Conservation (phyloP, 2,329 filamentous ascomycete species). For the Paraphoma sp. region DNA sequence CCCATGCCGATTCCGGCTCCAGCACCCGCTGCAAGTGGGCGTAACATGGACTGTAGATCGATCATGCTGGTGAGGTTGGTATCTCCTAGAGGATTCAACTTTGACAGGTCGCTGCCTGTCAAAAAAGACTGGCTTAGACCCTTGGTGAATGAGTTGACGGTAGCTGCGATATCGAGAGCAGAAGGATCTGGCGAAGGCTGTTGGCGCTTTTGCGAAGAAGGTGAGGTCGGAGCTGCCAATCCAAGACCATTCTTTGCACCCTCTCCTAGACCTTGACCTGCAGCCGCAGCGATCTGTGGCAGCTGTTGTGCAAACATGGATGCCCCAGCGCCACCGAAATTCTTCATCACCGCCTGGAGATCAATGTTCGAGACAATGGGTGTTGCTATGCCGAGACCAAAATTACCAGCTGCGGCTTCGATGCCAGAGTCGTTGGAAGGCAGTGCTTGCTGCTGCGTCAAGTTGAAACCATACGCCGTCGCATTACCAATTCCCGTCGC, state of each 20-base stretch:
- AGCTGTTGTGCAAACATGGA: constrained; percentile 19
- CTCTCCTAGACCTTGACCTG: constrained; percentile 35
- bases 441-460: constrained; percentile 24
- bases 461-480: constrained; percentile 29
- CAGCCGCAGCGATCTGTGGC: constrained; percentile 33
- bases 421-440: constrained; percentile 25
- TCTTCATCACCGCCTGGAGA: constrained; percentile 17
- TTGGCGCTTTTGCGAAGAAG: background rate
- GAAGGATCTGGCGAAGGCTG: constrained; percentile 1
- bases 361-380: constrained; percentile 33
- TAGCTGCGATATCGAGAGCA: constrained; percentile 20
- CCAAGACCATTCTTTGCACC: constrained; percentile 33
- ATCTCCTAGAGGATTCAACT: constrained; percentile 5
- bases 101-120: constrained; percentile 23
- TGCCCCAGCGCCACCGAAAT: constrained; percentile 8
- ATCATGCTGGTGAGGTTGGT: background rate
- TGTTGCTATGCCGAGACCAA: constrained; percentile 32
- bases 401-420: constrained; percentile 31
- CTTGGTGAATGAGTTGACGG: constrained; percentile 28
- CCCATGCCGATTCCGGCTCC: constrained; percentile 38
- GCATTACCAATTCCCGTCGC: constrained; percentile 38
- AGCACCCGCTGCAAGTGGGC: constrained; percentile 32
- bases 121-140: constrained; percentile 37
- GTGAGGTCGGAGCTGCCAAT: constrained; percentile 7
- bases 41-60: background rate